Percentiles rank a stretch among this genome's conserved stretches.
Conservation (phyloP, 106 monocot species). For the Allium sativum region DNA sequence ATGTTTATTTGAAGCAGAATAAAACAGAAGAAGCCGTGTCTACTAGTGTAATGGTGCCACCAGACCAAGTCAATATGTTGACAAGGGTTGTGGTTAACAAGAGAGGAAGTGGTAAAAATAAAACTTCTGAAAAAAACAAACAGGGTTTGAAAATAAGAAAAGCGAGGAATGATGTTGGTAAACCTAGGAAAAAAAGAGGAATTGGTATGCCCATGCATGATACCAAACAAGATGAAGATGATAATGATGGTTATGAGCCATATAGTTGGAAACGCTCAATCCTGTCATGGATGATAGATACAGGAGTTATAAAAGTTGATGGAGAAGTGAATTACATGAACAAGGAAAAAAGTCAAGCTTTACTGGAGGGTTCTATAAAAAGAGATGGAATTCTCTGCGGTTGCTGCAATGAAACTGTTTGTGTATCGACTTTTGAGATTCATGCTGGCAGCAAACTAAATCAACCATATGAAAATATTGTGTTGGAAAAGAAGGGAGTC, state of each 20-base stretch:
- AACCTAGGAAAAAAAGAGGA: conserved; percentile 20
- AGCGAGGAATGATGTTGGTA: conserved; percentile 10
- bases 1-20: background rate
- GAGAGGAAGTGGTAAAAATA: conserved; percentile 36
- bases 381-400: conserved; percentile 76
- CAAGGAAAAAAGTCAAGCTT: conserved; percentile 11
- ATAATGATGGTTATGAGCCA: conserved; percentile 25
- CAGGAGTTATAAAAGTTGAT: conserved; percentile 25
- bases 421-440: conserved; percentile 56
- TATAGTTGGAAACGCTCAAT: conserved; percentile 44
- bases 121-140: conserved; percentile 9
- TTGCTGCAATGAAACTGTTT: conserved; percentile 64
- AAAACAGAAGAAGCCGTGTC: background rate
- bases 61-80: conserved; percentile 1
- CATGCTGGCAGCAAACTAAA: conserved; percentile 79
- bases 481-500: conserved; percentile 26
- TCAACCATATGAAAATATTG: conserved; percentile 55
- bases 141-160: background rate
- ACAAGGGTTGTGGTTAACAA: conserved; percentile 11
- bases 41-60: background rate
- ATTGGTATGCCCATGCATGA: conserved; percentile 31
- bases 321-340: conserved; percentile 60
- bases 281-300: conserved; percentile 61
- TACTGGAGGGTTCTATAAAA: conserved; percentile 38
- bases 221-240: conserved; percentile 24